These are phyloP conservation scores for Zizania latifolia DNA, from an alignment of 176 grass and related monocot genomes.

Conservation along the genomic window DNA sequence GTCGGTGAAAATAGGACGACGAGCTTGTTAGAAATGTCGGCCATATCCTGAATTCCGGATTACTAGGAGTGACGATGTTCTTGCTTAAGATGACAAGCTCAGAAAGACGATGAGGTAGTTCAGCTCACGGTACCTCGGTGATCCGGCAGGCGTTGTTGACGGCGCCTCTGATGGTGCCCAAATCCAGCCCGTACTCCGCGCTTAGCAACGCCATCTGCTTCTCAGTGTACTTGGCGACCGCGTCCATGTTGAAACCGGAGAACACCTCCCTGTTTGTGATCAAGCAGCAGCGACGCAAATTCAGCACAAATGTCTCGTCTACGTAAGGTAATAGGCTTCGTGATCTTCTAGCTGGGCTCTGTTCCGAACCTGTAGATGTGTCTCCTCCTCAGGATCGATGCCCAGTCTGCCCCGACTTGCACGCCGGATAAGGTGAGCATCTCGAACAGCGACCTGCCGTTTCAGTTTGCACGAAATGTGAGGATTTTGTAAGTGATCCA, in stretches of 20 bases:
- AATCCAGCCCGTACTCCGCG: constrained; percentile 51
- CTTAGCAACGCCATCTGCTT: constrained; percentile 72
- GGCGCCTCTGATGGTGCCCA: constrained; percentile 63
- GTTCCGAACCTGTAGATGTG: constrained; percentile 62
- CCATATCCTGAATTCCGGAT: not conserved
- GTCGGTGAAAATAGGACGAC: not conserved
- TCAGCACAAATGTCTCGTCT: constrained; percentile 22
- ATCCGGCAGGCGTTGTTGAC: constrained; percentile 83
- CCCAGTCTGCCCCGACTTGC: constrained; percentile 90
- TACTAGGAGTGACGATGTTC: not conserved
- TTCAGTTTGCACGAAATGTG: not conserved
- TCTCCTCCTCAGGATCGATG: constrained; percentile 79
- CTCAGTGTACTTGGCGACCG: constrained; percentile 68
- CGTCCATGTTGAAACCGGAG: constrained; percentile 73
- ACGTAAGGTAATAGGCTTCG: not conserved
- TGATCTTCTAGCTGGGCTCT: not conserved
- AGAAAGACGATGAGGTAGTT: not conserved
- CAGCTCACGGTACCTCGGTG: constrained; percentile 50
- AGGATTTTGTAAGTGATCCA: not conserved
- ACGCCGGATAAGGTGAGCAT: constrained; percentile 74
- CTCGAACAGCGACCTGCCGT: constrained; percentile 78
- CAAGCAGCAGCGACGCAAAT: not conserved
- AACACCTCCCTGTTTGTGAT: constrained; percentile 57
- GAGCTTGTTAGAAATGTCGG: not conserved
- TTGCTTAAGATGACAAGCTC: not conserved